These are phyloP conservation scores for Prunus padus DNA, from an alignment of 306 rosid species.

Conservation along the genomic window DNA sequence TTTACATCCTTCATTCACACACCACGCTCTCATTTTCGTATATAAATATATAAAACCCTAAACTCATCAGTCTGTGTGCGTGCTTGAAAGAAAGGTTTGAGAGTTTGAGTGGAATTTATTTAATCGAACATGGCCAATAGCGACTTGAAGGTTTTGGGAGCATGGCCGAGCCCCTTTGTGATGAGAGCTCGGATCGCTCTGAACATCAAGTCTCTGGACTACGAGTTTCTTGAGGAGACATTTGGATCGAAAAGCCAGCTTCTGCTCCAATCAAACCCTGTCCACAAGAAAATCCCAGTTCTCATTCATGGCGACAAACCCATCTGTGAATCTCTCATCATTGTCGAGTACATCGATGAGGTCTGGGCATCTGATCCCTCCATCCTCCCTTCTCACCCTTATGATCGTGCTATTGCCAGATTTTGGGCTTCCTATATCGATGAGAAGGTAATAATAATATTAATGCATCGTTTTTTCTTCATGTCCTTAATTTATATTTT, in stretches of 20 bases:
- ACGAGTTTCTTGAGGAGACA: conserved; percentile 39
- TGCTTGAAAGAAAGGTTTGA: not conserved
- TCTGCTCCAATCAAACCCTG: conserved; percentile 56
- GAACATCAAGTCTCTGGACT: conserved; percentile 42
- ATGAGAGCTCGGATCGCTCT: conserved; percentile 44
- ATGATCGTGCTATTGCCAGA: conserved; percentile 51
- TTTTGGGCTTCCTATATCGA: conserved; percentile 59
- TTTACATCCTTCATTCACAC: not conserved
- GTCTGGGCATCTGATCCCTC: conserved; percentile 42
- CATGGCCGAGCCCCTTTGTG: conserved; percentile 52
- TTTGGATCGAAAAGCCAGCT: conserved; percentile 42
- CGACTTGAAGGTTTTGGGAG: conserved; percentile 51
- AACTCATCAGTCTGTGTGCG: not conserved
- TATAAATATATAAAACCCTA: not conserved
- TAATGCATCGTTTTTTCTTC: not conserved
- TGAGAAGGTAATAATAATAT: conserved; percentile 46
- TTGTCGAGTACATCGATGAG: conserved; percentile 59
- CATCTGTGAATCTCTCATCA: conserved; percentile 50
- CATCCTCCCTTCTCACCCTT: conserved; percentile 56
- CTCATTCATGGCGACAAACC: conserved; percentile 50
- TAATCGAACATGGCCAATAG: conserved; percentile 33
- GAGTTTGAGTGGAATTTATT: not conserved
- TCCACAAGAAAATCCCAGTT: conserved; percentile 57
- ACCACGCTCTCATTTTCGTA: not conserved
- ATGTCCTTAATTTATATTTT: not conserved